These are phyloP conservation scores for barrel medic (Medicago truncatula) DNA, from an alignment of 306 rosid genomes.

Conservation along the genomic window MtrunA17r5.0-ANR NC_053048.1:14022501-14023000, in stretches of 20 bases:
- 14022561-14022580: too few species aligned
- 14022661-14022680: not conserved
- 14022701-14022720: not conserved
- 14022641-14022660: not conserved
- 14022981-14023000: constrained; percentile 84
- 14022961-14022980: constrained; percentile 73
- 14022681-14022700: not conserved
- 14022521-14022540: not conserved
- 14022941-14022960: constrained; percentile 25
- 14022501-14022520: not conserved
- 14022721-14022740: not conserved
- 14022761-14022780: not conserved
- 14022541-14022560: not conserved
- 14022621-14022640: too few species aligned
- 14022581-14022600: too few species aligned
- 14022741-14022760: not conserved
- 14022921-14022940: constrained; percentile 11
- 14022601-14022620: too few species aligned
- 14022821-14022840: not conserved
- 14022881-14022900: not conserved
- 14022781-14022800: not conserved
- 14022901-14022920: not conserved
- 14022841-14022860: not conserved
- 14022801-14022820: not conserved
- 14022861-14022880: not conserved